Conservation (phyloP, 2,329 filamentous ascomycete genomes). For the Magnaporthiopsis poae region DNA sequence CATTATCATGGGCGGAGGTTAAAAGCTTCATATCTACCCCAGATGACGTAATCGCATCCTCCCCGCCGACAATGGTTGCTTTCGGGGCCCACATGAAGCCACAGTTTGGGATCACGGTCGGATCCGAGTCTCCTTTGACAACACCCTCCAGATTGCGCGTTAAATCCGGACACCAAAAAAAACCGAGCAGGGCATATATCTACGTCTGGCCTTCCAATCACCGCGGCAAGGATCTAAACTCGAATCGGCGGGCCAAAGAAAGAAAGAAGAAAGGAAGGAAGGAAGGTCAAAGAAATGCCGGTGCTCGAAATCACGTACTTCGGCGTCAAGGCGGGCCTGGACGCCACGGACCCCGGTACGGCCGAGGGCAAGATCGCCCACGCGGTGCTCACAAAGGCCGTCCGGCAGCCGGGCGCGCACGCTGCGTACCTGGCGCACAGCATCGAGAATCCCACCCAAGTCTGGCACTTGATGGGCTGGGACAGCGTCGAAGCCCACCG, state of each 20-base stretch:
- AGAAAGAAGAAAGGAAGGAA: background rate
- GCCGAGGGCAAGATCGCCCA: constrained; percentile 11
- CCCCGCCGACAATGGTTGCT: background rate
- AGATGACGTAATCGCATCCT: background rate
- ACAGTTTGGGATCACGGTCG: too few relatives aligned
- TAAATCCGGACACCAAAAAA: too few relatives aligned
- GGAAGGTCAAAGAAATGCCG: constrained; percentile 9
- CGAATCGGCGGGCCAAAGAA: too few relatives aligned
- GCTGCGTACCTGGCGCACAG: constrained; percentile 16
- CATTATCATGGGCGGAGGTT: too few relatives aligned
- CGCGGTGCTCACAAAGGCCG: background rate
- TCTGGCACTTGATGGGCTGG: constrained; percentile 20
- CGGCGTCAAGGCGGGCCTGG: constrained; percentile 15
- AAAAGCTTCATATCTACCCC: too few relatives aligned
- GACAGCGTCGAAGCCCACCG: constrained; percentile 18
- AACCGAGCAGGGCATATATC: too few relatives aligned
- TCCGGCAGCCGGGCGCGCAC: constrained; percentile 13
- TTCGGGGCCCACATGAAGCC: background rate
- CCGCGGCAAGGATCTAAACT: too few relatives aligned
- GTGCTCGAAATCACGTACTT: constrained; percentile 17
- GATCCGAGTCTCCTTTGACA: too few relatives aligned
- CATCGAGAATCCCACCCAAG: constrained; percentile 13
- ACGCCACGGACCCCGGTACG: constrained; percentile 14
- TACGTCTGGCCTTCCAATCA: too few relatives aligned
- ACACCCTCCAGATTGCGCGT: background rate